These are phyloP conservation scores for Phyllosticta citribraziliensis DNA, from an alignment of 2,329 filamentous ascomycete species.

Conservation along the genomic window DNA sequence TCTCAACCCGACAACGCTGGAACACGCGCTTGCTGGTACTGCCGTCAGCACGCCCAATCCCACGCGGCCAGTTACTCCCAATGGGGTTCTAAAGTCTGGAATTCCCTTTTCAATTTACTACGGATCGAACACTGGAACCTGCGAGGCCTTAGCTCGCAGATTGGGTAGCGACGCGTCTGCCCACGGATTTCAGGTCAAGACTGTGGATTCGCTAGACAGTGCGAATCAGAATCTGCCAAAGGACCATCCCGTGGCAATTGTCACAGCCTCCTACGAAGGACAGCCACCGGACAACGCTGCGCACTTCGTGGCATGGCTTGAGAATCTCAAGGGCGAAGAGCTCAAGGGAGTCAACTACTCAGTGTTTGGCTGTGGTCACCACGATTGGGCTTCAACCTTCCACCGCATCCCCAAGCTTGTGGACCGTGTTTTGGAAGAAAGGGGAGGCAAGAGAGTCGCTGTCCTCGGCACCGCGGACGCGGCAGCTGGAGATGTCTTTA, in stretches of 20 bases:
- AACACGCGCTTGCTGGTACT: slow-evolving; percentile 18
- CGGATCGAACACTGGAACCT: slow-evolving; percentile 34
- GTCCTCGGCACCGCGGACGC: slow-evolving; percentile 27
- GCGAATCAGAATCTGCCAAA: slow-evolving; percentile 24
- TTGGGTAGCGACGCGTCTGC: slow-evolving; percentile 26
- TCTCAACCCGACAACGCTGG: slow-evolving; percentile 23
- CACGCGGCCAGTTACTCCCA: slow-evolving; percentile 3
- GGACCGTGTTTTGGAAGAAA: slow-evolving; percentile 21
- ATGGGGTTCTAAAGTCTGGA: background rate
- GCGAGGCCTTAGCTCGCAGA: slow-evolving; percentile 31
- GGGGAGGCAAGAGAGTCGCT: slow-evolving; percentile 23
- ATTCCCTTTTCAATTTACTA: slow-evolving; percentile 25
- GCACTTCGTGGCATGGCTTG: slow-evolving; percentile 33
- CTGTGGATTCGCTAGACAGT: slow-evolving; percentile 27
- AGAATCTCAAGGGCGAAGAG: slow-evolving; percentile 19
- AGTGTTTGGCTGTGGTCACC: slow-evolving; percentile 34
- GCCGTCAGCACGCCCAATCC: slow-evolving; percentile 1
- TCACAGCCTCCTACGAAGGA: slow-evolving; percentile 35
- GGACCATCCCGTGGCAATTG: slow-evolving; percentile 28
- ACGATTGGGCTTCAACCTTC: slow-evolving; percentile 34
- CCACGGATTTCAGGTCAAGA: slow-evolving; percentile 27
- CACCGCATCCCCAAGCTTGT: slow-evolving; percentile 32
- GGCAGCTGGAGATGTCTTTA: slow-evolving; percentile 30
- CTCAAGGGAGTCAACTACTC: slow-evolving; percentile 28
- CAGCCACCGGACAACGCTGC: slow-evolving; percentile 34